These are phyloP conservation scores for Cocos nucifera DNA, from an alignment of 176 grass and related monocot genomes.

Conservation along the genomic window DNA sequence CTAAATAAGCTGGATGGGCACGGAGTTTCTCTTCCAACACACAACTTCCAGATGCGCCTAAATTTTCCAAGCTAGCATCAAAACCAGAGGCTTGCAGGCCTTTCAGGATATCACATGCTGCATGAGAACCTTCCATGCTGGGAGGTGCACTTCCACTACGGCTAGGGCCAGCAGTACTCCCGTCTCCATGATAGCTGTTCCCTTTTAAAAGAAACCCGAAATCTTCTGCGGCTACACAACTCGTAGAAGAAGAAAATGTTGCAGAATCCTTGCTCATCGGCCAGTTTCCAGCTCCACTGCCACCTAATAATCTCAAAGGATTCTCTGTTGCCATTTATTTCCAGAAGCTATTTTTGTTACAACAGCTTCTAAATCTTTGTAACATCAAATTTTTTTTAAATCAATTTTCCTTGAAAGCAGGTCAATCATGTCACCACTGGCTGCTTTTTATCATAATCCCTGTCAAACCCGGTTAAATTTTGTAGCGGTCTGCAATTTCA, in stretches of 20 bases:
- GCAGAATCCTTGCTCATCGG: constrained; percentile 29
- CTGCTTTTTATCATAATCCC: too few species aligned
- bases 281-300: constrained; percentile 52
- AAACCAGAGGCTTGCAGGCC: constrained; percentile 33
- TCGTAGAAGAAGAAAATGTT: constrained; percentile 33
- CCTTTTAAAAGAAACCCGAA: constrained; percentile 48
- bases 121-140: constrained; percentile 90
- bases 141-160: constrained; percentile 90
- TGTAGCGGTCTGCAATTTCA: too few species aligned
- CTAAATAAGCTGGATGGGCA: constrained; percentile 72
- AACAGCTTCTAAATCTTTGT: neutral
- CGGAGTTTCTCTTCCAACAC: constrained; percentile 59
- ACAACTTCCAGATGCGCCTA: constrained; percentile 30
- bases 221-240: constrained; percentile 49
- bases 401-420: too few species aligned
- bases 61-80: constrained; percentile 35
- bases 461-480: too few species aligned
- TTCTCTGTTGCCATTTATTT: constrained; percentile 82
- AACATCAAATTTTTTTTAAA: too few species aligned
- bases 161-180: constrained; percentile 56
- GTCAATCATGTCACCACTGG: too few species aligned
- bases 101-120: constrained; percentile 52
- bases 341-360: constrained; percentile 3
- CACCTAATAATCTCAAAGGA: constrained; percentile 57
- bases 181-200: constrained; percentile 35